Evolutionary conservation across 179 eudicot genomes (phyloP).

Genomic region (Amaranthus tricolor): DNA sequence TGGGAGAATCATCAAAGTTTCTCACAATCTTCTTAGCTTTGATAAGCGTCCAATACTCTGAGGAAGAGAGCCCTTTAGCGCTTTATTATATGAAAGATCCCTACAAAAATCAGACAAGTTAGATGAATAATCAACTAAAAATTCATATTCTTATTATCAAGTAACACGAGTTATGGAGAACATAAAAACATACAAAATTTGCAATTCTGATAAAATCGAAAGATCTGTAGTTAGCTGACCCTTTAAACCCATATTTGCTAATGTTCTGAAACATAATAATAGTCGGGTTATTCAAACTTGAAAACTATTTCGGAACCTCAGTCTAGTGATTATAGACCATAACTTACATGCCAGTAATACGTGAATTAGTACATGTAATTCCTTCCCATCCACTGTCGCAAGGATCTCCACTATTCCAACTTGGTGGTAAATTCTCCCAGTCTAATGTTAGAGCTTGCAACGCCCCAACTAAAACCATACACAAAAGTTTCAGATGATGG

Average conservation of each 20-base stretch:
- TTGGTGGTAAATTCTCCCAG: constrained; percentile 32
- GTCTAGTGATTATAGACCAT: neutral
- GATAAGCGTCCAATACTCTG: constrained; percentile 48
- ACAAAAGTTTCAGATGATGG: neutral
- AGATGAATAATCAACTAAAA: neutral
- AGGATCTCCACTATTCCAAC: constrained; percentile 40
- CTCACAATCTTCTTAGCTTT: constrained; percentile 62
- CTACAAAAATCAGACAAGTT: constrained; percentile 33
- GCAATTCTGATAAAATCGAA: constrained; percentile 28
- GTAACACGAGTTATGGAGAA: neutral
- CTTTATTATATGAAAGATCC: constrained; percentile 71
- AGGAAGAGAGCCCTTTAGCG: constrained; percentile 65
- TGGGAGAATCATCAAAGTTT: constrained; percentile 8
- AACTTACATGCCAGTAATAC: constrained; percentile 33
- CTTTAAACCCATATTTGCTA: constrained; percentile 35
- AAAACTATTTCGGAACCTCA: neutral
- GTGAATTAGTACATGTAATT: constrained; percentile 28
- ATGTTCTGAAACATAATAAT: constrained; percentile 29
- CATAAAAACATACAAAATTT: constrained; percentile 33
- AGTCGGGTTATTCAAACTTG: constrained; percentile 1
- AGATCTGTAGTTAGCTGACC: constrained; percentile 41
- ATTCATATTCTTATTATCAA: neutral
- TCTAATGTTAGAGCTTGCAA: constrained; percentile 19
- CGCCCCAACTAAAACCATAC: constrained; percentile 27
- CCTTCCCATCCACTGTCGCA: constrained; percentile 44